A percentile compares a stretch with the other conserved stretches of the same genome.
These are phyloP conservation scores for Backusella westeae DNA, from an alignment of 192 early-diverging fungal genomes.

Conservation along the genomic window DNA sequence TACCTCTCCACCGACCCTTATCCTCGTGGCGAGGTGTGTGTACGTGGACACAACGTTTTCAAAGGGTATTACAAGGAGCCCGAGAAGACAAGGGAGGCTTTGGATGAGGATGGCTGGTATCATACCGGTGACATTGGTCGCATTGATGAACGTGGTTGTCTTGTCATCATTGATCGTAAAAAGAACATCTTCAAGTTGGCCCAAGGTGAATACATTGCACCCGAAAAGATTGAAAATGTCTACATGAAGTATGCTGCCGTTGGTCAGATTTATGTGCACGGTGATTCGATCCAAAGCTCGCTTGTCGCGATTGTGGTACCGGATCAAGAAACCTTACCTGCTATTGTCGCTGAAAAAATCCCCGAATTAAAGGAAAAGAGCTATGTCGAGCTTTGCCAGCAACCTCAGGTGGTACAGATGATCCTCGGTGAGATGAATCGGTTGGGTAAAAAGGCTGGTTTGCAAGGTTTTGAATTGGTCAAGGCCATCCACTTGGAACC, in stretches of 20 bases:
- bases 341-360: constrained; percentile 40
- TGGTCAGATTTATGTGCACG: constrained; percentile 53
- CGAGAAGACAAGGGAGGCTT: constrained; percentile 74
- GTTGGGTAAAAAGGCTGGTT: constrained; percentile 45
- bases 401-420: constrained; percentile 46
- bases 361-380: constrained; percentile 25
- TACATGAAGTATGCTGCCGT: constrained; percentile 43
- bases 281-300: constrained; percentile 45
- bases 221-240: constrained; percentile 86
- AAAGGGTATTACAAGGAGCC: constrained; percentile 84
- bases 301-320: constrained; percentile 56
- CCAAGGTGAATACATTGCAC: constrained; percentile 70
- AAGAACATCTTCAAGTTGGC: constrained; percentile 83
- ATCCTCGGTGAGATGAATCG: constrained; percentile 54
- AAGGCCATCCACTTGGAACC: constrained; percentile 72
- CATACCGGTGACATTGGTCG: constrained; percentile 59
- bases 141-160: constrained; percentile 44
- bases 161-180: constrained; percentile 83
- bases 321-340: constrained; percentile 47
- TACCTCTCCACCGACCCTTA: constrained; percentile 72
- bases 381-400: constrained; percentile 47
- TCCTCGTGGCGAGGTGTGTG: constrained; percentile 88
- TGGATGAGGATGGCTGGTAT: constrained; percentile 87
- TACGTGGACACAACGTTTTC: constrained; percentile 73
- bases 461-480: constrained; percentile 72